Evolutionary conservation across 2,329 filamentous ascomycete genomes (phyloP), one percentile per base, ranked within the genome.

Genomic region (Botrytis pseudocinerea): DNA sequence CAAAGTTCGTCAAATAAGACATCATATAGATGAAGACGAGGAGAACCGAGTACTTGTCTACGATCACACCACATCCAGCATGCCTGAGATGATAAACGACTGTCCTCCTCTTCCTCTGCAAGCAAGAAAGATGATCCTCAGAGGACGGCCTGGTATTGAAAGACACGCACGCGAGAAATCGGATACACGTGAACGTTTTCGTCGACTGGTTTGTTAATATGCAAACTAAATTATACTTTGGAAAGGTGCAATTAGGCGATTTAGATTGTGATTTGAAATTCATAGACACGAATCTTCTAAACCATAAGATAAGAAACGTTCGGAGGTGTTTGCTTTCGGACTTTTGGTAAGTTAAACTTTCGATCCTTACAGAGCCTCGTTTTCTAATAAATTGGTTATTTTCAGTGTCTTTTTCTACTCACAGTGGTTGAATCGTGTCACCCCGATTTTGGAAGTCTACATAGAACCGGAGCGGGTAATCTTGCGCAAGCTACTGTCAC

Each of bases 401-500:
- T 38, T 22, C 70, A 80, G 76, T 77, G 74, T 73, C 74, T 77
- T 70, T 80, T 75, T 74, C 74, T 78, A 40, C 77, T 78, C 72
- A 79, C 75, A 42, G 76, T 77, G 61, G 74, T 46, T 46, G 75
- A 80, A 78, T 76, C 68, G 16, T 75, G 78, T 70, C 77, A 78
- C 68, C 75, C 73, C 62, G 76, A 80, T 74, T 79, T 78, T 57
- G 42, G 77, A 46, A 74, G 75, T 70, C 74, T 79, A 35, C 12
- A 25, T 57, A 76, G 77, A 79, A 76, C 76, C 76, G 46, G 78
- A 80, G 68, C 69, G 73, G 70, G 77, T 78, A 72, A 80, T 79
- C 76, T 70, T 81, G 65, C 74, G 75, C 70, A 78, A 76, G 66
- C 76, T 80, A 72, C 76, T 80, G 78, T 79, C 71, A 74, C 75